Conservation (phyloP, 2,329 filamentous ascomycete genomes). For the Ophiostoma himal-ulmi region DNA sequence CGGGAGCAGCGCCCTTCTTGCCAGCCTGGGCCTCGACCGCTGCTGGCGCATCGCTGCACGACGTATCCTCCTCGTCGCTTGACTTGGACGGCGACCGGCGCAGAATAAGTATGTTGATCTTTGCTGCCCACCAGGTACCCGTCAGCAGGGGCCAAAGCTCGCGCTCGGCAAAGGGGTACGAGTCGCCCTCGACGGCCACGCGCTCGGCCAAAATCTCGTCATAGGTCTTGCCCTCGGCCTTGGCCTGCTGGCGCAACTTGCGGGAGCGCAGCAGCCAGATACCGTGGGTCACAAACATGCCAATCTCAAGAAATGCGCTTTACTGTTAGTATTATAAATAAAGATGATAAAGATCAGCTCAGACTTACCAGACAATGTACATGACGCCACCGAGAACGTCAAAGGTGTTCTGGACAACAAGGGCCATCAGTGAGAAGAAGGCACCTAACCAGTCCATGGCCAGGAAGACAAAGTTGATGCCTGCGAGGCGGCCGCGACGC, state of each 20-base stretch:
- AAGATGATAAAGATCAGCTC: not conserved
- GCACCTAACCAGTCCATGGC: conserved; percentile 55
- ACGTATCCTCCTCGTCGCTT: conserved; percentile 1
- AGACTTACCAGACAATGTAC: conserved; percentile 51
- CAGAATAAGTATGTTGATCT: not conserved
- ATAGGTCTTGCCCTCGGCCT: conserved; percentile 46
- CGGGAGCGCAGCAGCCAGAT: conserved; percentile 54
- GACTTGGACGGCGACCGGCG: not conserved
- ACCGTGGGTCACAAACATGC: conserved; percentile 54
- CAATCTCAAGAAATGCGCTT: conserved; percentile 52
- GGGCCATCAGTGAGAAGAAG: conserved; percentile 57
- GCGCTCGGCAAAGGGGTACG: conserved; percentile 37
- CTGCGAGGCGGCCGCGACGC: conserved; percentile 54
- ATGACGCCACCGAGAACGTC: conserved; percentile 55
- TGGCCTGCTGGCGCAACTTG: conserved; percentile 46
- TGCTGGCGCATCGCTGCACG: not conserved
- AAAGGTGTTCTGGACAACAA: conserved; percentile 56
- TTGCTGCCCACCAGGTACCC: conserved; percentile 13
- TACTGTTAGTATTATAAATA: not conserved
- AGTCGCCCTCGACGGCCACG: conserved; percentile 29
- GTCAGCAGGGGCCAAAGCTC: conserved; percentile 21
- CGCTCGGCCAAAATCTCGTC: conserved; percentile 45
- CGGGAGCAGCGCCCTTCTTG: not conserved
- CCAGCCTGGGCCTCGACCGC: not conserved
- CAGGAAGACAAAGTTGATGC: conserved; percentile 55